These are phyloP conservation scores for Hypoxylon sp. DNA, from an alignment of 2,329 filamentous ascomycete genomes.

Conservation along the genomic window DNA sequence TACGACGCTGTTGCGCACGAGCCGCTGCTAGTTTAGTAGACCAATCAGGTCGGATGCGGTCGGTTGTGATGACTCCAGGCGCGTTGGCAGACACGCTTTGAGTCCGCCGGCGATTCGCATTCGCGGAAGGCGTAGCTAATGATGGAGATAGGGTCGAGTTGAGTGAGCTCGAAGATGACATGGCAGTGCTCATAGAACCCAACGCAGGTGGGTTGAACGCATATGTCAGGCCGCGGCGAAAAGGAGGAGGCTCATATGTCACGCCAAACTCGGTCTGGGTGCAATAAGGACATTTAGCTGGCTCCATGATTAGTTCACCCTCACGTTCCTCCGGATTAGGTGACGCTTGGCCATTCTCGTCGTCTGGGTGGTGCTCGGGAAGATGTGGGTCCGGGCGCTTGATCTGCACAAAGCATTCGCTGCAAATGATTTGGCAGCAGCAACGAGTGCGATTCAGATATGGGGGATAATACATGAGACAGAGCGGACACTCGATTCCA, in stretches of 20 bases:
- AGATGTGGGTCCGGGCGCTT: conserved; percentile 84
- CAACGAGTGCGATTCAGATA: conserved; percentile 95
- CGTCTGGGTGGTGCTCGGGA: conserved; percentile 76
- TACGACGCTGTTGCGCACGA: conserved; percentile 84
- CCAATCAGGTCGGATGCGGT: conserved; percentile 95
- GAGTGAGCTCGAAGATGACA: conserved; percentile 89
- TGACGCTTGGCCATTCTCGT: conserved; percentile 47
- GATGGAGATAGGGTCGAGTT: conserved; percentile 69
- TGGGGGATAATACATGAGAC: conserved; percentile 94
- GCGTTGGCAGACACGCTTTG: conserved; percentile 84
- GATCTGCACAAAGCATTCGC: conserved; percentile 98
- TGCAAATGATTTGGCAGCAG: conserved; percentile 96
- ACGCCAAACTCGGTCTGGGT: conserved; percentile 95
- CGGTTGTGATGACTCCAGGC: conserved; percentile 90
- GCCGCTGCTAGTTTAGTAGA: conserved; percentile 88
- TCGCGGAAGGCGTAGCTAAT: conserved; percentile 53
- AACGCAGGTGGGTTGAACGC: conserved; percentile 64
- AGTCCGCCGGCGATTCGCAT: conserved; percentile 62
- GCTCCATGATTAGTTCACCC: conserved; percentile 87
- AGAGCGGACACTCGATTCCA: conserved; percentile 92
- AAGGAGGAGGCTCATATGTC: conserved; percentile 91
- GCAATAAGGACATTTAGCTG: conserved; percentile 94
- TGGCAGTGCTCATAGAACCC: conserved; percentile 75
- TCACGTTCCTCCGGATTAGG: conserved; percentile 66
- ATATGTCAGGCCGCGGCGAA: conserved; percentile 86